Base-by-base conservation (phyloP, 176 grass and related monocot species). In the Pontederia paniculata region DNA sequence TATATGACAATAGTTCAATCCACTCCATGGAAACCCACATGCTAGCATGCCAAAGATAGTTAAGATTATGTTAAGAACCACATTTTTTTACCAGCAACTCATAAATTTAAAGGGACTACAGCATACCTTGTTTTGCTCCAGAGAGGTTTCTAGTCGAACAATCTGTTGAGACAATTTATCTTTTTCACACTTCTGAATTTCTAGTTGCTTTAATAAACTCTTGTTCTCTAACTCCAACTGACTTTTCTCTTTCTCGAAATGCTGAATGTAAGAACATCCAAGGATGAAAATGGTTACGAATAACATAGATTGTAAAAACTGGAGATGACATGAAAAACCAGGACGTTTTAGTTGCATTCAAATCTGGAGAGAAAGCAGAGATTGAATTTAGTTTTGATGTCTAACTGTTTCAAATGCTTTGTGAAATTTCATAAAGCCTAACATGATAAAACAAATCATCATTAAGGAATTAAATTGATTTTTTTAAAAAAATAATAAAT, bases 91-190 rank as follows among this genome's bases (percentile, higher is more conserved):
- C n/a, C 59, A 37, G 21, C 44, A 17, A 22, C 66, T 62, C 22
- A 54, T 56, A 60, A 25, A 48, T 59, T 44, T 42, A n/a, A 77
- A 61, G 48, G 42, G 43, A 65, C 16, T 23, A 42, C 21, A 58
- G 63, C 0, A 7, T 90, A 97, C 91, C 91, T 90, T 79, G n/a
- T 59, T 90, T 65, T 97, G 44, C 0, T 71, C 71, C 48, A 97
- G 49, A 22, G 42, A 72, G 67, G 62, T 81, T 62, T 90, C 80
- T 61, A 97, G 76, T 10, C 74, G 74, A 66, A 61, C 20, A 18
- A 87, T 73, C 65, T 74, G 53, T 67, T 90, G 51, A 20, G 77
- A 97, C 28, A 97, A 53, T 55, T 76, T 21, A 67, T 78, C 65
- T 9, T 81, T 97, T 72, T 81, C 68, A 21, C 23, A 45, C 70